Base-by-base conservation (phyloP, 2,329 filamentous ascomycete species). In the Capronia epimyces region DNA sequence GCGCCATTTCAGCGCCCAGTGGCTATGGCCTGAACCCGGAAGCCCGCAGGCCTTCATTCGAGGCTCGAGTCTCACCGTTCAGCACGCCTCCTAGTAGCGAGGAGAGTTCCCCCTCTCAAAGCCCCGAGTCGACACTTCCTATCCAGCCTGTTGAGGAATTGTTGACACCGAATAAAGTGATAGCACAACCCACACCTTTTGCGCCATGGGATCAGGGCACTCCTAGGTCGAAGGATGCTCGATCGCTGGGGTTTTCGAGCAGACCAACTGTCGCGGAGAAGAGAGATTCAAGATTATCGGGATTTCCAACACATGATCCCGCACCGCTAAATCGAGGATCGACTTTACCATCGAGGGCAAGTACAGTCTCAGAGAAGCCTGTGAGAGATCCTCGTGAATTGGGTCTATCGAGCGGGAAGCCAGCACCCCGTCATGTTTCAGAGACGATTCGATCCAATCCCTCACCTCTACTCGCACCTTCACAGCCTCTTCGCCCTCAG, bases 71-170 rank as follows among this genome's bases (percentile, higher is more conserved):
- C 0, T 95, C 91, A 1, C 90, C 91, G 0, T 95, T 96, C 64
- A 89, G 77, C 63, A 95, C 89, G 29, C 89, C 89, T 15, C 89
- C 90, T 0, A 83, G 82, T 60, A 91, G 85, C 64, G 79, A 80
- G 3, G 82, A 79, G 49, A 84, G 73, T 0, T 73, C 77, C n/a
- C 70, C 64, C 4, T 36, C 46, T 3, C 49, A 18, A 31, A 58
- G 53, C 27, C 57, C 53, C 12, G 51, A 59, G 5, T 9, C 31
- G 2, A 16, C 31, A 16, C 43, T 25, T 27, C 43, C 4, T 16
- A 31, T 12, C 34, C 43, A 6, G 25, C 32, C 9, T n/a, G 29
- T 42, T 12, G 44, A 37, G 13, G 37, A 45, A 15, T 3, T 29
- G 22, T n/a, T 31, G 20, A 16, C 20, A 1, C 39, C 48, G 8